Conservation (phyloP, 257 asterid species). For the Solanum piurae region DNA sequence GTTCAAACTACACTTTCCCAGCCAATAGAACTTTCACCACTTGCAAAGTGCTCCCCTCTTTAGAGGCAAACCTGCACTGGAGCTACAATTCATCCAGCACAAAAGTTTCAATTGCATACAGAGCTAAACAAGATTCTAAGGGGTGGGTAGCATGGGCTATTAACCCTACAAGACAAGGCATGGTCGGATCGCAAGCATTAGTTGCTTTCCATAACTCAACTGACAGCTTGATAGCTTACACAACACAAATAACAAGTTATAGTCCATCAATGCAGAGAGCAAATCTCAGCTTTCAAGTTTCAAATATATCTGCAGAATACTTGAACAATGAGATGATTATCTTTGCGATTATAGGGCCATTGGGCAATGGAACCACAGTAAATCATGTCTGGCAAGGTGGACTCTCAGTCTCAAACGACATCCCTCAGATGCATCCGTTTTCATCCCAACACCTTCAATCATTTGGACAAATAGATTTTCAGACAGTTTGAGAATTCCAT, state of each 20-base stretch:
- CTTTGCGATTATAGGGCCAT: constrained; percentile 33
- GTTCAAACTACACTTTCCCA: constrained; percentile 29
- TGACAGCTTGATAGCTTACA: constrained; percentile 34
- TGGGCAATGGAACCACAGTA: constrained; percentile 15
- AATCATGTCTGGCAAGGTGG: constrained; percentile 51
- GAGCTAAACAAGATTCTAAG: constrained; percentile 26
- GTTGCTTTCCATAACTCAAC: constrained; percentile 20
- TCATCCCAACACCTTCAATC: constrained; percentile 29
- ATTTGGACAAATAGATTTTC: constrained; percentile 23
- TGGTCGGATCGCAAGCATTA: constrained; percentile 75
- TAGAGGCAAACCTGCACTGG: constrained; percentile 37
- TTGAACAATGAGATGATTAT: constrained; percentile 26
- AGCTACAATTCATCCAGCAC: constrained; percentile 22
- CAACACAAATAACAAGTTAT: constrained; percentile 28
- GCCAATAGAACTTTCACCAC: constrained; percentile 10
- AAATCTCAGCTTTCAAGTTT: constrained; percentile 22
- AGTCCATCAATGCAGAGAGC: constrained; percentile 21
- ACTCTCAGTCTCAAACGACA: constrained; percentile 15
- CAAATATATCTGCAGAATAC: constrained; percentile 32
- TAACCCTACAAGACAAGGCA: constrained; percentile 56
- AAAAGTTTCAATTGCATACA: constrained; percentile 28
- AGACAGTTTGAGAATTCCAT: neutral
- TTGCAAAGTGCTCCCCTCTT: constrained; percentile 25
- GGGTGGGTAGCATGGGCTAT: constrained; percentile 93
- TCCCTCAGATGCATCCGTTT: constrained; percentile 33